Conservation (phyloP, 192 early-diverging fungal genomes). For the Umbelopsis sp. region DNA sequence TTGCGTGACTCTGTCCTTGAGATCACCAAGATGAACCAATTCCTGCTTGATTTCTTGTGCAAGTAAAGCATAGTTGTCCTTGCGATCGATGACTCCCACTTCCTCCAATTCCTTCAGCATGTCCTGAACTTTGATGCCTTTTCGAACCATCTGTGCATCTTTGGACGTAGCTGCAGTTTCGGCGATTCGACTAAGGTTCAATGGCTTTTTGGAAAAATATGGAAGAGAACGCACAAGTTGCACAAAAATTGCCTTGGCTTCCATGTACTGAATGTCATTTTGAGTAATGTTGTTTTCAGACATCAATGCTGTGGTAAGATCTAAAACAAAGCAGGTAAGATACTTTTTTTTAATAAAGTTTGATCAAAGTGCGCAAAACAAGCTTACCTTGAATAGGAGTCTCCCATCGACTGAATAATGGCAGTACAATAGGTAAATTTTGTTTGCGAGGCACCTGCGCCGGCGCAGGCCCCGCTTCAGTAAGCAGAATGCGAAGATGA, state of each 20-base stretch:
- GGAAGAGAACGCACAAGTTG: constrained; percentile 92
- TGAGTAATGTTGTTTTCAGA: constrained; percentile 91
- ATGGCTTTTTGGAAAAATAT: constrained; percentile 49
- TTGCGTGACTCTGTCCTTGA: constrained; percentile 84
- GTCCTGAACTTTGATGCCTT: constrained; percentile 94
- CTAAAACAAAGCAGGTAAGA: constrained; percentile 20
- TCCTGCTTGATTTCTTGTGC: constrained; percentile 90
- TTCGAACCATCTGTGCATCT: constrained; percentile 86
- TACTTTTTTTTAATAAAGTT: too few species aligned
- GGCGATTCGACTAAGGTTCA: constrained; percentile 74
- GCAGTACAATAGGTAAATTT: constrained; percentile 72
- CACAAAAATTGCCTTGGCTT: constrained; percentile 92
- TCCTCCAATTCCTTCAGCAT: constrained; percentile 89
- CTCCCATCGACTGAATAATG: constrained; percentile 85
- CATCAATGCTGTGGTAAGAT: constrained; percentile 64
- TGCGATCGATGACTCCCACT: constrained; percentile 69
- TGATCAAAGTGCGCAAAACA: background rate
- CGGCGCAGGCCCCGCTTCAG: constrained; percentile 76
- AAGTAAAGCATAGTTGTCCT: constrained; percentile 80
- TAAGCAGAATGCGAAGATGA: constrained; percentile 77
- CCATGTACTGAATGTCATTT: constrained; percentile 93
- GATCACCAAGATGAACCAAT: constrained; percentile 86
- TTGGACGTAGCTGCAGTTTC: constrained; percentile 88
- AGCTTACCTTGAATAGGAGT: constrained; percentile 70
- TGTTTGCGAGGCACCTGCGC: constrained; percentile 79